Conservation (phyloP, 306 rosid species). For the Alnus rubra region DNA sequence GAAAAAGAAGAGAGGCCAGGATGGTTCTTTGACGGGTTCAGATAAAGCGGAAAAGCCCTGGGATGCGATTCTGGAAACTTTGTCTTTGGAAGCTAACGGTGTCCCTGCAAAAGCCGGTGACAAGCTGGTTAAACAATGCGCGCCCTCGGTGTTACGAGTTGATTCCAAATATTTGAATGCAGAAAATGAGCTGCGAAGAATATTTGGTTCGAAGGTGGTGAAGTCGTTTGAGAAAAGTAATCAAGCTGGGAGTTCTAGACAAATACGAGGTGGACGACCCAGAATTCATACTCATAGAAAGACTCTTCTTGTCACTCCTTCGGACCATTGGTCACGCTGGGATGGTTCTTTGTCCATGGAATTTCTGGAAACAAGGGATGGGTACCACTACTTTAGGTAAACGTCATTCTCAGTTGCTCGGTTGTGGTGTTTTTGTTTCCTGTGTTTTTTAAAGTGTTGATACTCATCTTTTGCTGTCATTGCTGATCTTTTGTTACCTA, state of each 20-base stretch:
- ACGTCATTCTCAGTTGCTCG: not conserved
- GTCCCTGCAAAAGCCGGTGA: constrained; percentile 27
- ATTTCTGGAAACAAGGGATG: constrained; percentile 59
- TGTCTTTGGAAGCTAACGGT: constrained; percentile 42
- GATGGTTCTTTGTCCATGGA: constrained; percentile 91
- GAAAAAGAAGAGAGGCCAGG: constrained; percentile 82
- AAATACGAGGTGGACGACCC: constrained; percentile 75
- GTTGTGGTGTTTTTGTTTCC: not conserved
- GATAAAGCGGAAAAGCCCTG: constrained; percentile 44
- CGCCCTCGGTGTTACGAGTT: constrained; percentile 50
- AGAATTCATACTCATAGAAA: constrained; percentile 58
- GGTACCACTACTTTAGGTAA: constrained; percentile 74
- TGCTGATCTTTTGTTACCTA: not conserved
- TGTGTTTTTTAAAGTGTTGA: not conserved
- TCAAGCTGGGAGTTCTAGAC: constrained; percentile 82
- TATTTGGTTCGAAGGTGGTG: constrained; percentile 94
- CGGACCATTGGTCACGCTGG: constrained; percentile 85
- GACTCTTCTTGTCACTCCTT: constrained; percentile 77
- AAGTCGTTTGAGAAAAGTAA: constrained; percentile 79
- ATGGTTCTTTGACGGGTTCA: constrained; percentile 42
- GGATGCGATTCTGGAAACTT: constrained; percentile 61
- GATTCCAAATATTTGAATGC: constrained; percentile 91
- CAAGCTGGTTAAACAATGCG: constrained; percentile 39
- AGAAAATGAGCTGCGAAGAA: constrained; percentile 81
- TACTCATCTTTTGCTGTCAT: not conserved